Evolutionary conservation across 495 filamentous ascomycete species (phyloP).

Genomic region (Tuber microsphaerosporum): DNA sequence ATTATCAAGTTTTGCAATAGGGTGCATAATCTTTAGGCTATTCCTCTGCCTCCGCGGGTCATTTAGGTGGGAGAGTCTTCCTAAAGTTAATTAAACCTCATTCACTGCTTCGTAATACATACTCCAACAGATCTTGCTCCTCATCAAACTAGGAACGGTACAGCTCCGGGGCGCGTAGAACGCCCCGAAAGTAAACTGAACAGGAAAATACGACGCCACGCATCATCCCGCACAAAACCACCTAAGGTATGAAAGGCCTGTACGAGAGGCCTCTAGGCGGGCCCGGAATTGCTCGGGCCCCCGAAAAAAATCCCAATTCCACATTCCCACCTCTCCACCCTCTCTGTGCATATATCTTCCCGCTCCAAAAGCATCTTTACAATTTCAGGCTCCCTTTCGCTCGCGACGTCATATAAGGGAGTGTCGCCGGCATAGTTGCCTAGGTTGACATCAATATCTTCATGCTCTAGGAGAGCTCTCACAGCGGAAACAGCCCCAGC

Average conservation of each 20-base stretch:
- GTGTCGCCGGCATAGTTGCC: neutral
- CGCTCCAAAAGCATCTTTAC: neutral
- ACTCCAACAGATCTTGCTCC: neutral
- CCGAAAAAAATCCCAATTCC: neutral
- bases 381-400: neutral
- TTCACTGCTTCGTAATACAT: neutral
- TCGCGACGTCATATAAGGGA: neutral
- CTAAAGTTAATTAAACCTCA: neutral
- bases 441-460: neutral
- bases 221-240: neutral
- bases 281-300: too few species aligned
- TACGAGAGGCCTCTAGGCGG: neutral
- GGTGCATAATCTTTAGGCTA: too few species aligned
- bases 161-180: too few species aligned
- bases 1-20: too few species aligned
- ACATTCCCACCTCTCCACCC: neutral
- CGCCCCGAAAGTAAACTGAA: neutral
- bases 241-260: neutral
- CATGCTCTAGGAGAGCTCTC: neutral
- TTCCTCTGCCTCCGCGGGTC: neutral
- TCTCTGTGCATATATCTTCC: neutral
- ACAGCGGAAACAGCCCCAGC: neutral
- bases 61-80: neutral
- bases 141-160: too few species aligned
- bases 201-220: too few species aligned